Evolutionary conservation across 2,329 filamentous ascomycete genomes (phyloP), one percentile per base, ranked within the genome.

Genomic region (Cyanodermella asteris): DNA sequence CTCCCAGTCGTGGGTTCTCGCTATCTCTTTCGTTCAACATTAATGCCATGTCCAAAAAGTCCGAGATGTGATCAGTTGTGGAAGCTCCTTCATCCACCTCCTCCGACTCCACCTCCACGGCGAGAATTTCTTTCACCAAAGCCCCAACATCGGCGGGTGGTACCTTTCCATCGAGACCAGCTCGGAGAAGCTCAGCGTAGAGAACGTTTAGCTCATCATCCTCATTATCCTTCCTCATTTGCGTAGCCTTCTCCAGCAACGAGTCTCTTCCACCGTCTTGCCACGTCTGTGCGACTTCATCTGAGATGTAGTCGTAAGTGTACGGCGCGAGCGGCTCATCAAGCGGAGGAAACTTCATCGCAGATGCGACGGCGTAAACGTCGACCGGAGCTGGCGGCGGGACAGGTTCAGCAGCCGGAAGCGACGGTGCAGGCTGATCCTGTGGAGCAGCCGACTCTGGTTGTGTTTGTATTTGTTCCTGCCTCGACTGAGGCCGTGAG

Each of bases 151-250:
- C 73, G 5, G 49, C 44, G 3, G 77, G 57, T 19, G 63, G 56
- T 22, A 93, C 48, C 24, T 70, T 64, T 20, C 59, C 62, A 39
- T 80, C 71, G 8, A 90, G 50, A 11, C 72, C 70, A 17, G 77
- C 69, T 32, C 72, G 69, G 18, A 87, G 64, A 18, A 93, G 63
- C 45, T 97, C 87, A 50, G 91, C 78, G 36, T 82, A 80, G 13
- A 91, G 54, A 9, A 62, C 62, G 16, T 72, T 69, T 18, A 91
- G 53, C 29, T 68, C 64, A 22, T 72, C 56, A 6, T 64, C 53
- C 40, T 90, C 72, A 35, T 75, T 66, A 34, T 73, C 62, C 18
- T 64, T 52, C 36, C 68, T 64, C 23, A 72, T 70, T 36, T 69
- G 57, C 21, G 61, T 45, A 13, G 72, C 74, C 36, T 65, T 59